Conservation (phyloP, 1,284 basidiomycete species). For the Mycena sp. region DNA sequence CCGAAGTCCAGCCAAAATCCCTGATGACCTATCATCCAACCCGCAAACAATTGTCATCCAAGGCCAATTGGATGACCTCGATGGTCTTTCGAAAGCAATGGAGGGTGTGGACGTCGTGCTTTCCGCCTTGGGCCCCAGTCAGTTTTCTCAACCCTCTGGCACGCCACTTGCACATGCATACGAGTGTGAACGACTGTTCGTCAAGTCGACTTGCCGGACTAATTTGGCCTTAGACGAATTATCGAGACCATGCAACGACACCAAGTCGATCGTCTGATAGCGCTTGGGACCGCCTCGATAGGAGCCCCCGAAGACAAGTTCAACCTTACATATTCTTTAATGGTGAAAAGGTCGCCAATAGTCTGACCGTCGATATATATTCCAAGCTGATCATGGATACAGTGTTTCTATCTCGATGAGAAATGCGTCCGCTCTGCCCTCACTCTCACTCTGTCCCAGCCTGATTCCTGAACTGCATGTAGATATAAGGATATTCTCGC, state of each 20-base stretch:
- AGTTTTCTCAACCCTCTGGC: conserved; percentile 41
- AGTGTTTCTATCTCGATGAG: too few species aligned
- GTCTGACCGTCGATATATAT: neutral
- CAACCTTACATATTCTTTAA: conserved; percentile 54
- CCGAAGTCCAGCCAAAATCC: conserved; percentile 44
- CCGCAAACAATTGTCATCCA: conserved; percentile 57
- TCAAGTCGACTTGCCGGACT: too few species aligned
- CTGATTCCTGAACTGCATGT: conserved; percentile 35
- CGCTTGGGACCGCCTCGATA: conserved; percentile 72
- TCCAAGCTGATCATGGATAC: conserved; percentile 31
- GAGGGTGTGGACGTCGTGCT: conserved; percentile 67
- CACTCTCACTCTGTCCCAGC: too few species aligned
- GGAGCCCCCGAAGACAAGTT: conserved; percentile 66
- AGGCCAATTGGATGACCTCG: conserved; percentile 63
- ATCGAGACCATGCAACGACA: conserved; percentile 63
- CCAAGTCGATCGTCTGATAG: conserved; percentile 65
- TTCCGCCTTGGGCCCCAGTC: conserved; percentile 69
- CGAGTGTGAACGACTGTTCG: conserved; percentile 25
- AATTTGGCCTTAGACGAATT: conserved; percentile 39
- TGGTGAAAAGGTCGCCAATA: conserved; percentile 37
- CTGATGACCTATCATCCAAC: conserved; percentile 48
- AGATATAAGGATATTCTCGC: conserved; percentile 51
- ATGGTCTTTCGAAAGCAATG: conserved; percentile 59
- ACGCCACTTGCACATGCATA: conserved; percentile 72
- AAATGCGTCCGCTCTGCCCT: too few species aligned